Evolutionary conservation across 2,329 filamentous ascomycete genomes (phyloP).

Genomic region (Penicillium sp.): DNA sequence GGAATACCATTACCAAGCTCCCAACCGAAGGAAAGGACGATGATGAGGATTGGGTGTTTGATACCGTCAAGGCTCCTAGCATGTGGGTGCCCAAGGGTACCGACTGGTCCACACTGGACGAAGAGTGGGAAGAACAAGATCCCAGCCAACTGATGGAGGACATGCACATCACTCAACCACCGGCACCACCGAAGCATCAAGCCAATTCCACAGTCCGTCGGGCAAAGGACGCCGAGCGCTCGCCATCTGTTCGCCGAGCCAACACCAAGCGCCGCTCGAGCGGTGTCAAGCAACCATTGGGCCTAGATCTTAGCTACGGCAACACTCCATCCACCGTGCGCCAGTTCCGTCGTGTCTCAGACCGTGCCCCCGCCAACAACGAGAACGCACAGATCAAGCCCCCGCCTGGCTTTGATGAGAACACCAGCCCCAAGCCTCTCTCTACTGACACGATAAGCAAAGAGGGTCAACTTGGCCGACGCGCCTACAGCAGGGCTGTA

Average conservation of each 20-base stretch:
- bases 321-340: constrained; percentile 90
- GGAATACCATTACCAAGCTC: constrained; percentile 61
- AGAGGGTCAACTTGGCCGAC: constrained; percentile 78
- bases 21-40: constrained; percentile 66
- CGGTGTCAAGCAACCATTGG: constrained; percentile 73
- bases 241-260: constrained; percentile 43
- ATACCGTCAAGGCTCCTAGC: constrained; percentile 77
- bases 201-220: constrained; percentile 59
- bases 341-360: constrained; percentile 86
- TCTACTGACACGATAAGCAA: constrained; percentile 57
- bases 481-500: constrained; percentile 77
- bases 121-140: constrained; percentile 29
- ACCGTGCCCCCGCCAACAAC: constrained; percentile 49
- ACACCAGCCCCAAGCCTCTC: constrained; percentile 37
- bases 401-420: constrained; percentile 39
- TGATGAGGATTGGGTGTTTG: constrained; percentile 93
- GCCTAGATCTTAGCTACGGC: constrained; percentile 88
- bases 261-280: constrained; percentile 47
- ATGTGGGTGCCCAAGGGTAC: constrained; percentile 59
- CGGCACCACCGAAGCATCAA: constrained; percentile 51
- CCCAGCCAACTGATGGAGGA: constrained; percentile 43
- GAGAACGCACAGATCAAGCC: constrained; percentile 25
- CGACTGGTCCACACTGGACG: constrained; percentile 36
- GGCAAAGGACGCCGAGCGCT: constrained; percentile 47
- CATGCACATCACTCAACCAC: constrained; percentile 45